These are phyloP conservation scores for Pestalotiopsis sp. DNA, from an alignment of 2,329 filamentous ascomycete genomes.

Conservation along the genomic window DNA sequence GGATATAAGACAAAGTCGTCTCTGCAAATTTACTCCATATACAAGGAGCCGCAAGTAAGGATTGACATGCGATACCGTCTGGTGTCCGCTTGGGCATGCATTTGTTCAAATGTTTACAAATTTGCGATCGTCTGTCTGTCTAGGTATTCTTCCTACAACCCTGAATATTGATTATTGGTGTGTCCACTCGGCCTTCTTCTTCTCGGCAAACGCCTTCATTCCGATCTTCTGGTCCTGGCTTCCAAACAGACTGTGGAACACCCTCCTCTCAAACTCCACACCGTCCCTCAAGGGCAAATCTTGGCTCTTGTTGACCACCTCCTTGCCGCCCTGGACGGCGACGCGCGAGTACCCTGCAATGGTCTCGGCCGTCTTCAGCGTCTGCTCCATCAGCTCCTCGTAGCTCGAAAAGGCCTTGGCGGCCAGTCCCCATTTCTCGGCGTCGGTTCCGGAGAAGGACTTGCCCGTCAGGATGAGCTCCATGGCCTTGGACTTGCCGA, in stretches of 20 bases:
- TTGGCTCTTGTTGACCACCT: constrained; percentile 99
- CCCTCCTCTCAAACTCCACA: constrained; percentile 89
- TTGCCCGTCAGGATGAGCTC: constrained; percentile 86
- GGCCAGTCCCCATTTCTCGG: constrained; percentile 87
- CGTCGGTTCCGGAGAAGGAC: constrained; percentile 81
- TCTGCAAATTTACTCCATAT: background rate
- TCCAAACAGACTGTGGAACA: constrained; percentile 93
- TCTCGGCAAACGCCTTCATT: constrained; percentile 93
- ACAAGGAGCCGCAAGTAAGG: background rate
- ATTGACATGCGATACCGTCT: background rate
- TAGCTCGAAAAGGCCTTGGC: constrained; percentile 79
- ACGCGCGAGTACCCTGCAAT: constrained; percentile 87
- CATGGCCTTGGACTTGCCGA: constrained; percentile 88
- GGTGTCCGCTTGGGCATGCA: background rate
- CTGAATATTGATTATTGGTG: constrained; percentile 60
- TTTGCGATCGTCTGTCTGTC: too few species aligned
- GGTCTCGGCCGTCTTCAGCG: constrained; percentile 81
- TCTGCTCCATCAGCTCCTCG: constrained; percentile 80
- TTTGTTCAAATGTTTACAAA: too few species aligned
- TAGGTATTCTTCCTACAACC: background rate
- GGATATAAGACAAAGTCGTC: background rate
- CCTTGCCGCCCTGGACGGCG: constrained; percentile 88
- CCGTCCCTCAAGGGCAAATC: constrained; percentile 86
- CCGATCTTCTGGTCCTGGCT: constrained; percentile 97
- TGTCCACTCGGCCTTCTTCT: constrained; percentile 90